Evolutionary conservation across 2,329 filamentous ascomycete species (phyloP), one percentile per base, ranked within the genome.

Genomic region (Penicillium sp.): DNA sequence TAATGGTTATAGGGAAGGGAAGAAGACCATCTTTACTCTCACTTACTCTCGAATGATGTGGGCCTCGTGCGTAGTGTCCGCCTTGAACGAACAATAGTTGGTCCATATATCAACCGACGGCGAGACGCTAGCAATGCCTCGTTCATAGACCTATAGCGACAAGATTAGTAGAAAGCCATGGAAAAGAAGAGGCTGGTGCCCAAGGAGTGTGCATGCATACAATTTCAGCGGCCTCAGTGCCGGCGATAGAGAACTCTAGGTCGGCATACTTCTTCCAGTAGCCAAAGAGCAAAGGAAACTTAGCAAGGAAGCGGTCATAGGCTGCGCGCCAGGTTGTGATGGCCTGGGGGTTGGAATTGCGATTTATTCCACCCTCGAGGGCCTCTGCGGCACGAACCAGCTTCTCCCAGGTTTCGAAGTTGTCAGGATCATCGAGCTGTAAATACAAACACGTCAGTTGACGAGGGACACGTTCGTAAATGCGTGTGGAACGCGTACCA

Each of bases 191-290:
- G 37, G 45, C 21, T n/a, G 45, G n/a, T n/a, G 45, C 29, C 27
- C 9, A 46, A 40, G 39, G 35, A 42, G 46, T 37, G 23, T 40
- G 16, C 18, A 51, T 50, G 53, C 82, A 68, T 74, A 96, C 91
- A 89, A 97, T 95, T 75, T 97, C 94, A 51, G 94, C 94, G 41
- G 93, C 93, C 79, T 99, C 94, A 6, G 94, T 95, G 18, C 94
- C 94, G 5, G 91, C 91, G 62, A 99, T 96, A 48, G 91, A 91
- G 77, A 99, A 99, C 70, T 99, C 94, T 60, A 96, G 82, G 68
- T 97, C 93, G 68, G 94, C 94, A 81, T 97, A 99, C 73, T 97
- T 97, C 80, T 97, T 97, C 94, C 94, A 99, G 79, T 97, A 99
- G 50, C 93, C 94, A 68, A 97, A 99, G 38, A 97, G 85, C 12